Evolutionary conservation across 2,329 filamentous ascomycete species (phyloP), one percentile per base, ranked within the genome.

Genomic region (Sarocladium kiliense): DNA sequence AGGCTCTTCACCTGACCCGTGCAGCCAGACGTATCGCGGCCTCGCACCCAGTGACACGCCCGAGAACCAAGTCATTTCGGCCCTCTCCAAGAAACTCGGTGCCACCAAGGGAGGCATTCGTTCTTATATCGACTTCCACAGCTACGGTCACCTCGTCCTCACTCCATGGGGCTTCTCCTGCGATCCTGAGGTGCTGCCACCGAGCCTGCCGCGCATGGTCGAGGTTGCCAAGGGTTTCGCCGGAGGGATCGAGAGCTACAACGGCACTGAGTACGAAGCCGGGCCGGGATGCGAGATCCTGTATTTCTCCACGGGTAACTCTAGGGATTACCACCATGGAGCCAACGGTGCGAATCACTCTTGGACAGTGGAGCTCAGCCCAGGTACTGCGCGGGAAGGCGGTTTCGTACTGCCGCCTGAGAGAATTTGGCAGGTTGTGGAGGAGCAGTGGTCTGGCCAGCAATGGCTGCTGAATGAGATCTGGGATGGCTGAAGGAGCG

Each of bases 111-210:
- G 75, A 50, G 77, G 77, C 2, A 71, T 83, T 54, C 75, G 78
- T 55, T 68, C 81, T 12, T 85, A 79, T 68, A 77, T 85, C 63
- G 82, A 85, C 66, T 79, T 79, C 66, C 82, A 85, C 65, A 76
- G 77, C 21, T 85, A 84, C 68, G 72, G 73, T 14, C 79, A 84
- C 61, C 71, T 75, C 53, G 75, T 83, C 55, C 70, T 82, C 49
- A 74, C 77, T 18, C 78, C 75, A 7, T 84, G 80, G 64, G 80
- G 81, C 16, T 84, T 81, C 68, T 77, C 73, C 9, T 82, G 79
- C 66, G 55, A 59, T 36, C 50, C 60, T 23, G 61, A 60, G 10
- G 57, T 59, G 6, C 59, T 62, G 1, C 61, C 61, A 21, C 56
- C 49, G n/a, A 62, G 60, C 12, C 59, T 63, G 32, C 61, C 60